Evolutionary conservation across 1,284 basidiomycete species (phyloP).

Genomic region (Boletus mariae): DNA sequence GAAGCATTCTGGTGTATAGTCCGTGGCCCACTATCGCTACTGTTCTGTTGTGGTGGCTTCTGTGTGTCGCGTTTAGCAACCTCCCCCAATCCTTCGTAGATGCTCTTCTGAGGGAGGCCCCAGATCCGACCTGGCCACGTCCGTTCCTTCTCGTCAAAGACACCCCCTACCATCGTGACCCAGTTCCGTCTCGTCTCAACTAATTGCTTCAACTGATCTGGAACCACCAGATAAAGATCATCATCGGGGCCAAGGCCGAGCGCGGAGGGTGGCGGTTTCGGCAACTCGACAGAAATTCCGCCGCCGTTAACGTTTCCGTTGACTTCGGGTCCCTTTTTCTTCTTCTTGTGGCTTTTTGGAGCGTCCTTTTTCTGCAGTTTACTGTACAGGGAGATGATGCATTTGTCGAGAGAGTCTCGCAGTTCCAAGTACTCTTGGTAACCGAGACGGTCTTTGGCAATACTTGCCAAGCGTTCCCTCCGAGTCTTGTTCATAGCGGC

Average conservation of each 20-base stretch:
- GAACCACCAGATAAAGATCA: slow-evolving; percentile 61
- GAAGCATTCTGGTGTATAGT: slow-evolving; percentile 43
- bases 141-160: slow-evolving; percentile 66
- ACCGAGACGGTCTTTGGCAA: slow-evolving; percentile 85
- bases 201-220: slow-evolving; percentile 65
- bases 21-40: slow-evolving; percentile 29
- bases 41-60: slow-evolving; percentile 11
- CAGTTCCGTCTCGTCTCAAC: slow-evolving; percentile 70
- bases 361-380: slow-evolving; percentile 75
- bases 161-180: slow-evolving; percentile 64
- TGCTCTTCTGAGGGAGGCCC: slow-evolving; percentile 69
- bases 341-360: slow-evolving; percentile 66
- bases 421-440: slow-evolving; percentile 85
- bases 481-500: slow-evolving; percentile 81
- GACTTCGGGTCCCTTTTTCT: slow-evolving; percentile 53
- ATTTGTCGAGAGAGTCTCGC: slow-evolving; percentile 80
- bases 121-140: slow-evolving; percentile 64
- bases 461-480: slow-evolving; percentile 65
- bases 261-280: slow-evolving; percentile 58
- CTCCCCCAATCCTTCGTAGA: slow-evolving; percentile 72
- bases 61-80: slow-evolving; percentile 38
- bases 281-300: slow-evolving; percentile 29
- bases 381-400: slow-evolving; percentile 64
- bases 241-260: slow-evolving; percentile 66
- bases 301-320: slow-evolving; percentile 36